Conservation (phyloP, 768 basidiomycete species). For the Termitomyces eurrhizus region DNA sequence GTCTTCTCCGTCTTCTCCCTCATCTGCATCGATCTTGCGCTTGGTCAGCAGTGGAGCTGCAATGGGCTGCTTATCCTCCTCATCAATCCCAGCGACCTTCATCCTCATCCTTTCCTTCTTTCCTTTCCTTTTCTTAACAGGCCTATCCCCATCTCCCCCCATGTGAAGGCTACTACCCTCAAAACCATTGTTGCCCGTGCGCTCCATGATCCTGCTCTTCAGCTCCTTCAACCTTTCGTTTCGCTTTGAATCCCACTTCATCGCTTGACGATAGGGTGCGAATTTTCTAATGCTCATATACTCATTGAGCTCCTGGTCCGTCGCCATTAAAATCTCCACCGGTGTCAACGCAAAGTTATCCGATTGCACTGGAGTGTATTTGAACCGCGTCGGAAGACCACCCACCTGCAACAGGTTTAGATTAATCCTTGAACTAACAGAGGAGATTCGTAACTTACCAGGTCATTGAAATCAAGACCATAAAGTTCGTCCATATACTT, state of each 20-base stretch:
- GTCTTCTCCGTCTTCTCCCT: conserved; percentile 46
- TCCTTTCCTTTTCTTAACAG: conserved; percentile 60
- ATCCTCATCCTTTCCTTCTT: conserved; percentile 64
- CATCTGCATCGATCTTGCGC: conserved; percentile 16
- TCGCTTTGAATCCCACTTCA: conserved; percentile 62
- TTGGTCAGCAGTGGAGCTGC: conserved; percentile 6
- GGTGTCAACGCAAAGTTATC: conserved; percentile 70
- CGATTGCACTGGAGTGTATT: conserved; percentile 70
- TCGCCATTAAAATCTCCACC: conserved; percentile 85
- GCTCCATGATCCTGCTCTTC: conserved; percentile 53
- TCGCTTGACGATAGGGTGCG: conserved; percentile 77
- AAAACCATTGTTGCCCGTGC: conserved; percentile 24
- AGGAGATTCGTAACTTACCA: conserved; percentile 49
- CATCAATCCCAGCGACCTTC: conserved; percentile 29
- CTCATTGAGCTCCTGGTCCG: conserved; percentile 89
- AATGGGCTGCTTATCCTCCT: conserved; percentile 10
- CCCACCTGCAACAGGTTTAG: conserved; percentile 55
- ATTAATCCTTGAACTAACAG: conserved; percentile 3
- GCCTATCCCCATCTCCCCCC: conserved; percentile 19
- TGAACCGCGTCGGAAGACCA: conserved; percentile 89
- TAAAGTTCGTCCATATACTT: conserved; percentile 92
- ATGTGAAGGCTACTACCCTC: conserved; percentile 18
- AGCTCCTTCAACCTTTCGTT: conserved; percentile 69
- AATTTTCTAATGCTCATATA: conserved; percentile 87
- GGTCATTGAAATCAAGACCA: conserved; percentile 91